Base-by-base conservation (phyloP, 495 filamentous ascomycete species). In the Hypoxylon rickii region DNA sequence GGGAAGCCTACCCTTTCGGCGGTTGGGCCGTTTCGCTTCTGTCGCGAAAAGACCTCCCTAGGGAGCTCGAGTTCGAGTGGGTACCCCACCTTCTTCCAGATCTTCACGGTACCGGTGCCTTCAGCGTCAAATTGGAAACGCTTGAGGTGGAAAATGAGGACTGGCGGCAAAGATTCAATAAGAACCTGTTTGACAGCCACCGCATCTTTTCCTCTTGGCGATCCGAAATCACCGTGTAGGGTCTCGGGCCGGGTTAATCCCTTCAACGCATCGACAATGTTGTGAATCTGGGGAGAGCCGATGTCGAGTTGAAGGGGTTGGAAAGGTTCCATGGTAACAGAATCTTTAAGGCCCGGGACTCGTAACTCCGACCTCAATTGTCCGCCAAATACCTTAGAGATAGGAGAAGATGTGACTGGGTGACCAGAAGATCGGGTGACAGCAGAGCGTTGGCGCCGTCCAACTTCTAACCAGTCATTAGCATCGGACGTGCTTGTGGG, bases 41-140 rank as follows among this genome's bases (percentile, higher is more conserved):
- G 80, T 15, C 84, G 82, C 3, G 90, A 87, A 70, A 98, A 88
- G n/a, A 94, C 87, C 66, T 97, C 95, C 20, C 86, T 86, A 1
- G 94, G 94, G 57, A 98, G 90, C 68, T 96, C 94, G 31, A 97
- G 81, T 62, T 96, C 91, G 11, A 97, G 78, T 0, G 94, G 94
- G 64, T 98, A 97, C 29, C 90, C 93, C 60, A 98, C 79, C 73
- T 92, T 93, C 77, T 97, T 98, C 93, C 93, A 97, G 53, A 97
- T 96, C 73, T 98, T 98, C 65, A 96, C 89, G 0, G 92, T 95
- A 10, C 92, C 91, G 38, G 76, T 76, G 11, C 88, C 90, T n/a
- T 83, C 79, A 61, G 85, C 88, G 48, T 96, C 91, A 68, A 95
- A 97, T 62, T 97, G 90, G 79, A 98, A 98, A 8, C 95, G 89